phyloP scores from a whole-genome alignment of 2,329 filamentous ascomycete genomes.

The Colletotrichum sp. region DNA sequence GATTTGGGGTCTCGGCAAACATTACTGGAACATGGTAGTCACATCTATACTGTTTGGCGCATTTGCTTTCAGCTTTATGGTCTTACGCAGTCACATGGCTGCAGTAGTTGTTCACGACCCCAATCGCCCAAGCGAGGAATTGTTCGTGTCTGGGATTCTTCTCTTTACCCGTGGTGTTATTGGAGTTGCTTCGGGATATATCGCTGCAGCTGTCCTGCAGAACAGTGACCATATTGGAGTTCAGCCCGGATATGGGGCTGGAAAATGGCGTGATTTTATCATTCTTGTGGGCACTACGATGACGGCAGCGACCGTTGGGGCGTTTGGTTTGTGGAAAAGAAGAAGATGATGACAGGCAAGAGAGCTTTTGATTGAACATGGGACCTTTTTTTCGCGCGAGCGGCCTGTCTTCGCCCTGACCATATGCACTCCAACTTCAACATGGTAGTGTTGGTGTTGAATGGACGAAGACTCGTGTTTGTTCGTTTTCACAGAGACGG shows the following conservation, averaged over 20 bases:
- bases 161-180: neutral
- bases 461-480: too few relatives aligned
- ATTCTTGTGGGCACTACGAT: neutral
- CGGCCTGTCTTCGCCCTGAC: too few relatives aligned
- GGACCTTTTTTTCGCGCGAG: too few relatives aligned
- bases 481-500: too few relatives aligned
- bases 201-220: neutral
- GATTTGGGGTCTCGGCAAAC: neutral
- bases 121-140: neutral
- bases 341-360: neutral
- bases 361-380: too few relatives aligned
- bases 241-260: neutral
- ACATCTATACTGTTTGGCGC: neutral
- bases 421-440: too few relatives aligned
- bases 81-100: neutral
- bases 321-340: neutral
- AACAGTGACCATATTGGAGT: neutral
- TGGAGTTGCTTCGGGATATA: neutral
- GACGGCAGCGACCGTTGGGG: neutral
- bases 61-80: constrained; percentile 8
- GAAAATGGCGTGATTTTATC: constrained; percentile 1
- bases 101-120: neutral
- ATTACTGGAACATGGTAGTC: constrained; percentile 3
- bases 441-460: too few relatives aligned
- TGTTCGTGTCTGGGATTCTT: neutral